Base-by-base conservation (phyloP, 1,284 basidiomycete species). In the Boletus smithii region DNA sequence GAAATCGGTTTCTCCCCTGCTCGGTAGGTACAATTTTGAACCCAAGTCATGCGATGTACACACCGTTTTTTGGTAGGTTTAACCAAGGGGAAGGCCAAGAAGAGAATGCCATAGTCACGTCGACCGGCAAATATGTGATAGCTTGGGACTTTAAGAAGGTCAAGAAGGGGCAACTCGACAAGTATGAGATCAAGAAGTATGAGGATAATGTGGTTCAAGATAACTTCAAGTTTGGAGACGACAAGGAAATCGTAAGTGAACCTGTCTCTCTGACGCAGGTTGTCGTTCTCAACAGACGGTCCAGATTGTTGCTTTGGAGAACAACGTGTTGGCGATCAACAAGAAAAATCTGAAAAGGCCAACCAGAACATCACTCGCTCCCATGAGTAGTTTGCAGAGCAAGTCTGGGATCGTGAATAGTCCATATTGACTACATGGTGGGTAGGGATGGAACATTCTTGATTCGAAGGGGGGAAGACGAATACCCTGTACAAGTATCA, bases 141-240 rank as follows among this genome's bases (percentile, higher is more conserved):
- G 92, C 88, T 6, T 95, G 92, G 95, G 94, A 98, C 78, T 95
- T 99, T 68, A 81, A 79, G 38, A 91, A 94, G 58, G 90, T 98
- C 58, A 97, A 95, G 79, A 86, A 88, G 68, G 95, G 95, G 46
- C 80, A 83, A 43, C 75, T 88, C 35, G 90, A 95, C 68, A 88
- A 88, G 65, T 98, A 98, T 64, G 91, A 95, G 61, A 95, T 98
- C 73, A 95, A 95, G 79, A 88, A 89, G 72, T 95, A 97, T 64
- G 90, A 95, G 60, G 94, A 97, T 58, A 77, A 81, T 42, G 94
- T 99, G 51, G 93, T 99, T 0, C 93, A 95, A 53, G 95, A 97
- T 68, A 91, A 88, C 70, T 97, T 97, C 82, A 91, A 88, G 69
- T 97, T 92, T 63, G 93, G 91, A 16, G 89, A 95, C 56, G 93